These are phyloP conservation scores for Athelia psychrophila DNA, from an alignment of 1,284 basidiomycete genomes.

Conservation along the genomic window DNA sequence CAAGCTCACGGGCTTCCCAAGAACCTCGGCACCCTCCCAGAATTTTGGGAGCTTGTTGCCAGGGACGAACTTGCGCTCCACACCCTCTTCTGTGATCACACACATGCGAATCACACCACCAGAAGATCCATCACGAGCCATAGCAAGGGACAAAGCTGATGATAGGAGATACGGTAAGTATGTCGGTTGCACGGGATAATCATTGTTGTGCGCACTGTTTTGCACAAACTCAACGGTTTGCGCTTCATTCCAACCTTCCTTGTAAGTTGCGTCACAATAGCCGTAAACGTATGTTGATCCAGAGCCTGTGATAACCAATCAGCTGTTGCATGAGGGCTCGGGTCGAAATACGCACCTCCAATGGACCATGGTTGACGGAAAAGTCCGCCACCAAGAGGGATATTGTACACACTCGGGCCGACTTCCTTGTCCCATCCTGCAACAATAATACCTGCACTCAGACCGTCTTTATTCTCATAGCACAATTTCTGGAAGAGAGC, in stretches of 20 bases:
- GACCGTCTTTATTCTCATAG: conserved; percentile 90
- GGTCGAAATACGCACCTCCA: conserved; percentile 58
- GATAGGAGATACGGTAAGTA: conserved; percentile 3
- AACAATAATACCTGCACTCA: conserved; percentile 96
- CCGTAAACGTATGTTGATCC: conserved; percentile 99
- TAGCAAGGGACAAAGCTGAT: conserved; percentile 89
- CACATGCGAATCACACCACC: conserved; percentile 98
- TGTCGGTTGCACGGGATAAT: conserved; percentile 5
- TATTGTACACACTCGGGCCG: conserved; percentile 97
- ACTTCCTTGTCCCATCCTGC: conserved; percentile 95
- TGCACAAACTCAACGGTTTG: conserved; percentile 94
- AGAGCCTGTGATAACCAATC: conserved; percentile 55
- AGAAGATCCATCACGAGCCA: conserved; percentile 97
- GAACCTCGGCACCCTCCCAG: conserved; percentile 79
- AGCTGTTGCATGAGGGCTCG: background rate
- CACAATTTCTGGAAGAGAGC: conserved; percentile 87
- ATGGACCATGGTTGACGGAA: conserved; percentile 98
- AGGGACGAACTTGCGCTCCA: conserved; percentile 94
- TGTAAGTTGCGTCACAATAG: conserved; percentile 98
- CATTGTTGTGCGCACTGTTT: conserved; percentile 71
- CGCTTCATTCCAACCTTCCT: conserved; percentile 89
- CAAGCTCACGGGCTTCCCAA: conserved; percentile 37
- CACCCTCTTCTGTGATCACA: conserved; percentile 90
- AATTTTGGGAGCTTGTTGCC: conserved; percentile 87
- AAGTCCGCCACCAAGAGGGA: conserved; percentile 89